Evolutionary conservation across 495 filamentous ascomycete species (phyloP), one percentile per base, ranked within the genome.

Genomic region (Xylaria flabelliformis): DNA sequence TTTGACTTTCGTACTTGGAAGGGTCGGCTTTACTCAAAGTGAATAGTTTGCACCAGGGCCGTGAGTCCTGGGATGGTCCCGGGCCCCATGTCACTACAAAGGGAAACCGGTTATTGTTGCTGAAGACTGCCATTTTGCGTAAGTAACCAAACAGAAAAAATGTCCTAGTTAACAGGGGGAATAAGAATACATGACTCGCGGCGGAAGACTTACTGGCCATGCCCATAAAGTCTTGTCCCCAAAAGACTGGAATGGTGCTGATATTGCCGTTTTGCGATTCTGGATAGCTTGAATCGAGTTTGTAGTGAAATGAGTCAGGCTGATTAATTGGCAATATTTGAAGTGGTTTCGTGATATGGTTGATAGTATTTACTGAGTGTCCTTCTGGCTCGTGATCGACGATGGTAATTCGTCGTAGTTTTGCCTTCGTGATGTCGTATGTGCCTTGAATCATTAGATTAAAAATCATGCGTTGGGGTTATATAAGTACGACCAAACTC

Each of bases 181-280:
- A 10, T 34, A 61, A 21, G 58, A 39, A 4, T 34, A 61, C n/a
- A 61, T 21, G 34, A 59, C 5, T 9, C 32, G 4, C 7, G 26
- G 4, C 7, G 15, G 32, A 59, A 32, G 21, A 39, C 58, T 61
- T 3, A 61, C 58, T 61, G 17, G 58, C 32, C 19, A 61, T 61
- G 9, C 34, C 58, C 58, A 61, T 61, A 21, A 61, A 61, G 7
- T 61, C 58, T 21, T 61, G 58, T 8, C 58, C 29, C 34, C 58
- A 39, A 21, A 61, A 39, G 17, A 61, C 19, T 6, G 58, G 58
- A 41, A 61, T 61, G 12, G 32, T 61, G 58, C 58, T 19, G 8
- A 61, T 61, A 39, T 61, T 61, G 34, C 34, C 58, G 58, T 61
- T 61, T 61, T 39, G 32, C 8, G 58, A 61, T 39, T 61, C 58